These are phyloP conservation scores for Leccinum uliginosum DNA, from an alignment of 768 basidiomycete genomes.

Conservation along the genomic window DNA sequence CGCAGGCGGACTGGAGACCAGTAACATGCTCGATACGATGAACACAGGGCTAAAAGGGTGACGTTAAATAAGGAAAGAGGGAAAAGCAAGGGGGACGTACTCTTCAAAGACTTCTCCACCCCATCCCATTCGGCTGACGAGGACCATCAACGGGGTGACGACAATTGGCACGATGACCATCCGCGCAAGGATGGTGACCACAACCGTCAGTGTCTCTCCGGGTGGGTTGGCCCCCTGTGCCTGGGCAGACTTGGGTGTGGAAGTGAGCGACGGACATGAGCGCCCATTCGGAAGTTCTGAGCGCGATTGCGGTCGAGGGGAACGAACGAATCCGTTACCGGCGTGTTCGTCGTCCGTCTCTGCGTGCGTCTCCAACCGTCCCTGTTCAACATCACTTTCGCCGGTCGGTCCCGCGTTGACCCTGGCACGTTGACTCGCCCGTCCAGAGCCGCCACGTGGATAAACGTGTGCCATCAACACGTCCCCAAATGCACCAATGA, in stretches of 20 bases:
- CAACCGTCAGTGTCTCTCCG: conserved; percentile 79
- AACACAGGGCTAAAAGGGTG: conserved; percentile 60
- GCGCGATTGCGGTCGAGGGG: background rate
- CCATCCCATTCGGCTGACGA: conserved; percentile 49
- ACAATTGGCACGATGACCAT: conserved; percentile 85
- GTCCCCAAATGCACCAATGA: conserved; percentile 19
- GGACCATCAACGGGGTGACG: conserved; percentile 70
- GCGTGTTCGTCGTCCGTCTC: conserved; percentile 1
- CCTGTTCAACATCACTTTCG: conserved; percentile 7
- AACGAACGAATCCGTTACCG: background rate
- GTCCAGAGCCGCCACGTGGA: background rate
- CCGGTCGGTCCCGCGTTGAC: background rate
- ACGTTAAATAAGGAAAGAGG: background rate
- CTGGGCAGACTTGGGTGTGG: background rate
- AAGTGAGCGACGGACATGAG: background rate
- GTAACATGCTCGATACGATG: conserved; percentile 76
- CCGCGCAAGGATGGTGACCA: conserved; percentile 76
- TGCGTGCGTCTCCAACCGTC: background rate
- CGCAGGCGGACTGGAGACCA: conserved; percentile 82
- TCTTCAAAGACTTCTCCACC: conserved; percentile 57
- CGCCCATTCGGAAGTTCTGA: background rate
- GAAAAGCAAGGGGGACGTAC: conserved; percentile 50
- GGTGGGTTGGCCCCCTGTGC: conserved; percentile 22
- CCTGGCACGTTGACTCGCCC: background rate
- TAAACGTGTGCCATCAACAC: conserved; percentile 9